Percentiles rank a stretch among this genome's conserved stretches.
Evolutionary conservation across 768 basidiomycete genomes (phyloP).

Genomic region (Strobilomyces confusus): DNA sequence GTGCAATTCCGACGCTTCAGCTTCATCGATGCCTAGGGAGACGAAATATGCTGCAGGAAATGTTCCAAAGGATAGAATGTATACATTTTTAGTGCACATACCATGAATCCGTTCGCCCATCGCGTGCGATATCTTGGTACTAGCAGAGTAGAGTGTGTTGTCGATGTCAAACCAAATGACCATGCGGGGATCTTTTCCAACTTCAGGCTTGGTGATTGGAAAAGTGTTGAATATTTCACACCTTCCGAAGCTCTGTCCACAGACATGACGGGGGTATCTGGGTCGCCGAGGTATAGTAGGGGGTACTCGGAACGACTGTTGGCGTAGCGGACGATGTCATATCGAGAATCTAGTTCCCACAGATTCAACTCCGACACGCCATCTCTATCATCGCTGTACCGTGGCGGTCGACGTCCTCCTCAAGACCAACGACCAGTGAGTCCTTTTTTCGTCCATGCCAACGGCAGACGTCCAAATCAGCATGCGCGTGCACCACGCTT

Average conservation of each 20-base stretch:
- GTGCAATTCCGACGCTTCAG: slow-evolving; percentile 68
- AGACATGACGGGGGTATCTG: slow-evolving; percentile 29
- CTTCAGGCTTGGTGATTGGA: slow-evolving; percentile 1
- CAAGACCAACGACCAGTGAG: slow-evolving; percentile 44
- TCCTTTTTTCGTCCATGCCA: slow-evolving; percentile 20
- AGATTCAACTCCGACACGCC: slow-evolving; percentile 21
- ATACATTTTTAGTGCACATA: slow-evolving; percentile 23
- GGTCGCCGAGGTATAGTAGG: slow-evolving; percentile 6
- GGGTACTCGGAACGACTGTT: too few species aligned
- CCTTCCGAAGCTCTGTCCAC: slow-evolving; percentile 23
- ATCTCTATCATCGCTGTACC: slow-evolving; percentile 9
- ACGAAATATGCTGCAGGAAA: slow-evolving; percentile 64
- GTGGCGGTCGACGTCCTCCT: slow-evolving; percentile 32
- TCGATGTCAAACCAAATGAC: slow-evolving; percentile 85
- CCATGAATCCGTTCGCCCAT: slow-evolving; percentile 82
- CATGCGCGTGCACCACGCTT: not conserved
- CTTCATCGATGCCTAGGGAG: slow-evolving; percentile 59
- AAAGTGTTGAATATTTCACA: slow-evolving; percentile 1
- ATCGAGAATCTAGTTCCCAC: slow-evolving; percentile 25
- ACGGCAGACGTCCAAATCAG: not conserved
- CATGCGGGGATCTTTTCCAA: slow-evolving; percentile 46
- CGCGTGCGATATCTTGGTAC: slow-evolving; percentile 65
- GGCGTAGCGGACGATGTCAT: too few species aligned
- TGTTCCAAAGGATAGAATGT: not conserved
- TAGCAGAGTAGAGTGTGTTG: slow-evolving; percentile 82